Evolutionary conservation across 805 yeast genomes (phyloP).

Genomic region (Wickerhamiella domercqiae): DNA sequence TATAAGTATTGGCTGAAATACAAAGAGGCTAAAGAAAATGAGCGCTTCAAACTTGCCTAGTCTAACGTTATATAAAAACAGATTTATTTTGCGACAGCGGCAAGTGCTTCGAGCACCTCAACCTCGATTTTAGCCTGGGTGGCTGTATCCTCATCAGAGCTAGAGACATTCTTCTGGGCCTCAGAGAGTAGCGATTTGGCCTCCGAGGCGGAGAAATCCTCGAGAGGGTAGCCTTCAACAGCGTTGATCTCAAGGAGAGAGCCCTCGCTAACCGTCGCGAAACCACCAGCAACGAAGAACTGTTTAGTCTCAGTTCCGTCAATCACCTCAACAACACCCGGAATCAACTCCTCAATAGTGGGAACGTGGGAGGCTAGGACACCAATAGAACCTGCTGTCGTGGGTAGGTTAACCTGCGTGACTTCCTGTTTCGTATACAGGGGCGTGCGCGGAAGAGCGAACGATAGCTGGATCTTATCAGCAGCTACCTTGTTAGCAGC

Average conservation of each 20-base stretch:
- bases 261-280: conserved; percentile 91
- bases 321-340: conserved; percentile 88
- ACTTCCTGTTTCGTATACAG: conserved; percentile 20
- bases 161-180: conserved; percentile 79
- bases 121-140: conserved; percentile 92
- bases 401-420: conserved; percentile 86
- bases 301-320: conserved; percentile 62
- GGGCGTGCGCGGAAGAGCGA: conserved; percentile 64
- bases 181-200: conserved; percentile 73
- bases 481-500: conserved; percentile 34
- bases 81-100: conserved; percentile 55
- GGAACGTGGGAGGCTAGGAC: conserved; percentile 96
- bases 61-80: too few relatives aligned
- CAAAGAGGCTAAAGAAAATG: background rate
- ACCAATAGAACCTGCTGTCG: conserved; percentile 92
- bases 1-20: conserved; percentile 3
- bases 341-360: conserved; percentile 85
- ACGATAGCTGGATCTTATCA: conserved; percentile 69
- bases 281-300: conserved; percentile 89
- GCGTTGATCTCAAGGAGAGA: conserved; percentile 82
- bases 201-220: conserved; percentile 63
- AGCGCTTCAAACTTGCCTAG: conserved; percentile 1
- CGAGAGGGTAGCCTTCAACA: conserved; percentile 87
- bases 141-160: conserved; percentile 71
- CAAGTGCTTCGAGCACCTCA: conserved; percentile 90